Evolutionary conservation across 2,329 filamentous ascomycete genomes (phyloP).

Genomic region (Diplodia mutila): DNA sequence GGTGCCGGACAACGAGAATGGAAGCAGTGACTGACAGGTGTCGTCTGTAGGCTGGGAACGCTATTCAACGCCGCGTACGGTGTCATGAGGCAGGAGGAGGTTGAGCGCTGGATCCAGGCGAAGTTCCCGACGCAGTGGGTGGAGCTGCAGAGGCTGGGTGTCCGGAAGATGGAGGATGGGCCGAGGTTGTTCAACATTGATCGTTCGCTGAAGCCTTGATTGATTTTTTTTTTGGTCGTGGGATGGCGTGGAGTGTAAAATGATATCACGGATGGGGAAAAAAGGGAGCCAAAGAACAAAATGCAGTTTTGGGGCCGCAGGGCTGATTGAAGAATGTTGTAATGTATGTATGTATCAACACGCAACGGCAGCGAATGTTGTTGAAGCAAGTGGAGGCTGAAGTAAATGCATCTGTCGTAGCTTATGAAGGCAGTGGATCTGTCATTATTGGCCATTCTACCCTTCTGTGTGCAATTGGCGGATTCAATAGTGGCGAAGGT

Average conservation of each 20-base stretch:
- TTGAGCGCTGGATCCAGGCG: slow-evolving; percentile 74
- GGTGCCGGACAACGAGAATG: too few relatives aligned
- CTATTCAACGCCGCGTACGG: slow-evolving; percentile 75
- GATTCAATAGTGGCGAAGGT: too few relatives aligned
- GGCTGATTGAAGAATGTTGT: neutral
- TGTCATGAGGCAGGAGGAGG: slow-evolving; percentile 66
- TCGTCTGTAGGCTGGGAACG: slow-evolving; percentile 66
- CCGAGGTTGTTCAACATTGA: slow-evolving; percentile 35
- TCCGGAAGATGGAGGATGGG: slow-evolving; percentile 27
- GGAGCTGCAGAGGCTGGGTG: slow-evolving; percentile 61
- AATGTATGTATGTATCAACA: neutral
- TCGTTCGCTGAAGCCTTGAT: slow-evolving; percentile 28
- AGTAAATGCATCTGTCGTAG: too few relatives aligned
- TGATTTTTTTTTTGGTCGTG: too few relatives aligned
- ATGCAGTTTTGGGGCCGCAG: too few relatives aligned
- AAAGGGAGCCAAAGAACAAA: neutral
- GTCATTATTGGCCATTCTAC: too few relatives aligned
- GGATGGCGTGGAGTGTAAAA: neutral
- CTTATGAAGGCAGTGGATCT: too few relatives aligned
- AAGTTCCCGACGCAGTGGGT: slow-evolving; percentile 72
- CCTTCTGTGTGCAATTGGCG: too few relatives aligned
- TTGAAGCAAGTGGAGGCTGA: neutral
- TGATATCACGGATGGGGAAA: neutral
- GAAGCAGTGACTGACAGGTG: slow-evolving; percentile 28
- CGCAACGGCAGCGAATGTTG: neutral